Conservation (phyloP, 1,284 basidiomycete species). For the Ustilago nuda region DNA sequence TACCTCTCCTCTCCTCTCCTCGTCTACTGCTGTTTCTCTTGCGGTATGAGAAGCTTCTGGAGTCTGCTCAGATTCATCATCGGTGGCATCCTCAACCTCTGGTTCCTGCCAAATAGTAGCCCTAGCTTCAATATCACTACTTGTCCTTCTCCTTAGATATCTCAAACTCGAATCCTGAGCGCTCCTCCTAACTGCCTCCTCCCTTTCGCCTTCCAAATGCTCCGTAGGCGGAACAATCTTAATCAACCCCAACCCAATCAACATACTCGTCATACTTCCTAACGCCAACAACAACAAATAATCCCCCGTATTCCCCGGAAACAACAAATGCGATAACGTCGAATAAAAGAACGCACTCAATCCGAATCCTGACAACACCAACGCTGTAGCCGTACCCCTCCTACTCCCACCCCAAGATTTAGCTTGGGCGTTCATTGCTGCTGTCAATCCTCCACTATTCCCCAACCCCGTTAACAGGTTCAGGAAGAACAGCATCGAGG, state of each 20-base stretch:
- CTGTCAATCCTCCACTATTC: conserved; percentile 66
- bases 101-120: conserved; percentile 50
- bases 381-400: conserved; percentile 78
- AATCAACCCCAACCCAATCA: conserved; percentile 77
- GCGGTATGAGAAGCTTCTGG: background rate
- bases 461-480: conserved; percentile 60
- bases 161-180: background rate
- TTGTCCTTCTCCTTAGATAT: conserved; percentile 42
- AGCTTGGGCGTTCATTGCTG: conserved; percentile 68
- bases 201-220: background rate
- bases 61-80: conserved; percentile 21
- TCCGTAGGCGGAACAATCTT: conserved; percentile 73
- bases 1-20: background rate
- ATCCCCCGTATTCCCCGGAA: conserved; percentile 78
- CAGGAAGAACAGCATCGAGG: conserved; percentile 51
- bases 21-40: background rate
- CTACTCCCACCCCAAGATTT: conserved; percentile 60
- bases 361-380: conserved; percentile 84
- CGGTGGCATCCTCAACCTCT: conserved; percentile 26
- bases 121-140: conserved; percentile 55
- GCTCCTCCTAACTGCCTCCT: background rate
- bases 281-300: conserved; percentile 78
- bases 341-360: conserved; percentile 85
- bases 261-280: conserved; percentile 78
- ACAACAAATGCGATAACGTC: conserved; percentile 76